A percentile compares a stretch with the other conserved stretches of the same genome.
These are phyloP conservation scores for Aspergillus clavatus DNA, from an alignment of 2,329 filamentous ascomycete species.

Conservation along the genomic window DNA sequence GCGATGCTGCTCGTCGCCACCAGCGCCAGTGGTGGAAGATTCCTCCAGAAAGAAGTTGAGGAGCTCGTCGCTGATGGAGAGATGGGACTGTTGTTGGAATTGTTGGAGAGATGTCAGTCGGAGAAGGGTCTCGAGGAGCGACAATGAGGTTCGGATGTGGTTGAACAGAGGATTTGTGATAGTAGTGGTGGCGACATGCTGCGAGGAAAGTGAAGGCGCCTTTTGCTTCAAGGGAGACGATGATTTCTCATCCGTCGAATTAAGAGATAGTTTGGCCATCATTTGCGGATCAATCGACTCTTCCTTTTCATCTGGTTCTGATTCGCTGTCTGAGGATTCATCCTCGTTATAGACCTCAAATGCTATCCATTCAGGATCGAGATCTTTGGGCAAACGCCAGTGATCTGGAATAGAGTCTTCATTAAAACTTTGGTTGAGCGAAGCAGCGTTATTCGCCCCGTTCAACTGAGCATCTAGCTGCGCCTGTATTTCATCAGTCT, in stretches of 20 bases:
- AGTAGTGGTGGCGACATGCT: conserved; percentile 21
- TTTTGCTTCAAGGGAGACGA: conserved; percentile 25
- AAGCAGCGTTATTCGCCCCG: conserved; percentile 2
- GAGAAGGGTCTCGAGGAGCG: conserved; percentile 81
- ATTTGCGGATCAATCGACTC: conserved; percentile 40
- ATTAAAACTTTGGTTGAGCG: conserved; percentile 18
- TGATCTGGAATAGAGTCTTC: conserved; percentile 35
- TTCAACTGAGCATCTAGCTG: conserved; percentile 38
- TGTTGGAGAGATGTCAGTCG: conserved; percentile 83
- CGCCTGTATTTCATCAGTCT: conserved; percentile 39
- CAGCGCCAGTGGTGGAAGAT: conserved; percentile 61
- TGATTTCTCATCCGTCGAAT: conserved; percentile 21
- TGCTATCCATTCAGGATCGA: conserved; percentile 88
- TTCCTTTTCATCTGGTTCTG: conserved; percentile 33
- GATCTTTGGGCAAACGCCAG: conserved; percentile 64
- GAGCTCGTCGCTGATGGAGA: conserved; percentile 85
- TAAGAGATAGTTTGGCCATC: conserved; percentile 47
- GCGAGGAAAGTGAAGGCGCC: conserved; percentile 27
- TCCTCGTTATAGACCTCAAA: conserved; percentile 74
- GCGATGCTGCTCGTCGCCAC: conserved; percentile 57
- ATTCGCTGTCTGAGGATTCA: conserved; percentile 53
- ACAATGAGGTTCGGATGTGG: conserved; percentile 62
- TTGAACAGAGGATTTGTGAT: conserved; percentile 47
- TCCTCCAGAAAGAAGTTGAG: conserved; percentile 80
- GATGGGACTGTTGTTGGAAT: conserved; percentile 82